A percentile compares a stretch with the other conserved stretches of the same genome.
Conservation (phyloP, 2,329 filamentous ascomycete genomes). For the Penicillium glabrum region DNA sequence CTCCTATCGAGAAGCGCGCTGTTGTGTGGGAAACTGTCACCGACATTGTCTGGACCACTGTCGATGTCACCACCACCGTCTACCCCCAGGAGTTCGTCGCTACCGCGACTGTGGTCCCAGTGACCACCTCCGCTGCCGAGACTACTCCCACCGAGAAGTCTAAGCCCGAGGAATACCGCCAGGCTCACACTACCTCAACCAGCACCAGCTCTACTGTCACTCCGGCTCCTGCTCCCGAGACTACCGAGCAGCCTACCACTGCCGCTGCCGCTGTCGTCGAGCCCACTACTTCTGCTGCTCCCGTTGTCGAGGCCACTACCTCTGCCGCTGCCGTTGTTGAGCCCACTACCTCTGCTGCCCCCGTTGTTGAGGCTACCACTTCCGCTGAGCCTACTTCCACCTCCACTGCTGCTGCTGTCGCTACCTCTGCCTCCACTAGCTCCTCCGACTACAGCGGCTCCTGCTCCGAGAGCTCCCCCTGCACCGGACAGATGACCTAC, state of each 20-base stretch:
- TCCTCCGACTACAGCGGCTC: slow-evolving; percentile 18
- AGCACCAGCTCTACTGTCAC: background rate
- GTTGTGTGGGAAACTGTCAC: slow-evolving; percentile 53
- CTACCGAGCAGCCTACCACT: slow-evolving; percentile 4
- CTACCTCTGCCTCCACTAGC: slow-evolving; percentile 18
- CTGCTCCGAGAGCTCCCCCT: slow-evolving; percentile 28
- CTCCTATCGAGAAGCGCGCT: slow-evolving; percentile 40
- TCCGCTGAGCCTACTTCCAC: slow-evolving; percentile 4
- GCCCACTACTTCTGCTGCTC: slow-evolving; percentile 1
- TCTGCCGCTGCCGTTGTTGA: background rate
- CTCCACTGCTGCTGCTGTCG: slow-evolving; percentile 7
- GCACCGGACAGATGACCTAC: slow-evolving; percentile 69
- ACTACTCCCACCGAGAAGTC: slow-evolving; percentile 12
- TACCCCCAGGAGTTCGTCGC: slow-evolving; percentile 33
- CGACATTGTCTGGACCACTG: slow-evolving; percentile 49
- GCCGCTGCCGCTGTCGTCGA: background rate
- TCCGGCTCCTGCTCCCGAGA: slow-evolving; percentile 1
- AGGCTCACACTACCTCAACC: background rate
- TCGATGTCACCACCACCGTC: slow-evolving; percentile 51
- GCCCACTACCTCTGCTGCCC: background rate
- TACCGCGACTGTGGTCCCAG: slow-evolving; percentile 20
- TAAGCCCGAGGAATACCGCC: background rate
- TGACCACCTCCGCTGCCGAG: slow-evolving; percentile 14
- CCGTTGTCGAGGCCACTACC: slow-evolving; percentile 1
- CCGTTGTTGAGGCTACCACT: slow-evolving; percentile 3